phyloP scores from a whole-genome alignment of 1,284 basidiomycete genomes.

The Uromyces viciae-fabae region DNA sequence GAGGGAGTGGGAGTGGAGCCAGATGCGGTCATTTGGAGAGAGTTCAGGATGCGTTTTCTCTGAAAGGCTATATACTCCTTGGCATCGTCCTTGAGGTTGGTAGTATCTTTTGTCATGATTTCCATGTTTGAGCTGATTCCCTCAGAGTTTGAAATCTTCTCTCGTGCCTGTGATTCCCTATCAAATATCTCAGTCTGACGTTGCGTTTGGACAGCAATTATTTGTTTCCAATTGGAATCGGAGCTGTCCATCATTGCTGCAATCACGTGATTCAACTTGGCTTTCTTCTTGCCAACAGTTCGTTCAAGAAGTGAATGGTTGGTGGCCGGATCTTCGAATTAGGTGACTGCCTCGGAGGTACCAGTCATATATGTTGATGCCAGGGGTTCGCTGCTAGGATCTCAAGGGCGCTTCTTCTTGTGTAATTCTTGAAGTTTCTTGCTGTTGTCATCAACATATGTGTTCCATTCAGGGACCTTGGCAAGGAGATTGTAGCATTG shows the following conservation, averaged over 20 bases:
- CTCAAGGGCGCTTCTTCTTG: not conserved
- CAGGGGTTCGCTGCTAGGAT: not conserved
- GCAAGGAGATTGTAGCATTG: not conserved
- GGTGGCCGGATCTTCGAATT: not conserved
- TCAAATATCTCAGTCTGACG: not conserved
- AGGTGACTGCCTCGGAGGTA: too few species aligned
- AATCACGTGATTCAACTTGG: not conserved
- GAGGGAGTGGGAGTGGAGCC: too few species aligned
- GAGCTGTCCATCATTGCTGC: too few species aligned
- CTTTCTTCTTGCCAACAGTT: not conserved
- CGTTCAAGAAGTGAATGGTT: not conserved
- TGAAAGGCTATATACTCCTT: not conserved
- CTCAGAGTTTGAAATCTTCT: not conserved
- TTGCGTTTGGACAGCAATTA: not conserved
- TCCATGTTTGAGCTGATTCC: not conserved
- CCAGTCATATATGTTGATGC: too few species aligned
- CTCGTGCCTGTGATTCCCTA: not conserved
- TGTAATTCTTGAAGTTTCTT: not conserved
- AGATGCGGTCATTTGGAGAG: too few species aligned
- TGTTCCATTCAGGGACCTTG: not conserved
- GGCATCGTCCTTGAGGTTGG: not conserved
- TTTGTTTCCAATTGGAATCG: not conserved
- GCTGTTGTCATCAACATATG: not conserved
- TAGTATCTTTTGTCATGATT: not conserved
- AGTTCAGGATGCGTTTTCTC: not conserved